phyloP scores from a whole-genome alignment of 495 filamentous ascomycete genomes.

The Chaetomium fimeti region DNA sequence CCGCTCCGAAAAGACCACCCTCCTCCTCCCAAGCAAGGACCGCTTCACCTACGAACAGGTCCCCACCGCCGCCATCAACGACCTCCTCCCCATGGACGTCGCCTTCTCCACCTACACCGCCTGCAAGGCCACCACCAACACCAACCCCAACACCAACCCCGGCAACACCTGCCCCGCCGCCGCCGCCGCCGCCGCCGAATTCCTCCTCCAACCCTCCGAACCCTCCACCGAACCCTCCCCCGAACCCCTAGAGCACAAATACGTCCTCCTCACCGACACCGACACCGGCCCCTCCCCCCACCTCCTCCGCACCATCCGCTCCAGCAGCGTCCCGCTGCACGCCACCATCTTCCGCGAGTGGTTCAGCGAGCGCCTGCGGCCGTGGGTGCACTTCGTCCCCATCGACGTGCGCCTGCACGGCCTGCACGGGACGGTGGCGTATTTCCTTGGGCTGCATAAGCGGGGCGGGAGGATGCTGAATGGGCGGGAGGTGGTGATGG shows the following conservation, averaged over 20 bases:
- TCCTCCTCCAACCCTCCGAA: slow-evolving; percentile 43
- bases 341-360: slow-evolving; percentile 69
- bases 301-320: slow-evolving; percentile 63
- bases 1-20: slow-evolving; percentile 34
- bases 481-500: slow-evolving; percentile 47
- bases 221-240: slow-evolving; percentile 26
- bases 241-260: slow-evolving; percentile 40
- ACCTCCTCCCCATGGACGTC: slow-evolving; percentile 41
- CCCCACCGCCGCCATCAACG: slow-evolving; percentile 36
- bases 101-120: slow-evolving; percentile 53
- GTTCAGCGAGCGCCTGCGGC: slow-evolving; percentile 66
- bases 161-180: slow-evolving; percentile 48
- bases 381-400: slow-evolving; percentile 79
- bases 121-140: slow-evolving; percentile 30
- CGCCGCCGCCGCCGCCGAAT: slow-evolving; percentile 50
- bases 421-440: slow-evolving; percentile 62
- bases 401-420: slow-evolving; percentile 66
- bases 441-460: slow-evolving; percentile 51
- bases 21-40: slow-evolving; percentile 40
- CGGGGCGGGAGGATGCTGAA: slow-evolving; percentile 40
- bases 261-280: slow-evolving; percentile 66
- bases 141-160: neutral
- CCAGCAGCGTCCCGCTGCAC: slow-evolving; percentile 62
- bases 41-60: slow-evolving; percentile 40
- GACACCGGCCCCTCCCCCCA: slow-evolving; percentile 67